Evolutionary conservation across 371 early-diverging fungal genomes (phyloP), one percentile per base, ranked within the genome.

Genomic region (Mortierella sp.): DNA sequence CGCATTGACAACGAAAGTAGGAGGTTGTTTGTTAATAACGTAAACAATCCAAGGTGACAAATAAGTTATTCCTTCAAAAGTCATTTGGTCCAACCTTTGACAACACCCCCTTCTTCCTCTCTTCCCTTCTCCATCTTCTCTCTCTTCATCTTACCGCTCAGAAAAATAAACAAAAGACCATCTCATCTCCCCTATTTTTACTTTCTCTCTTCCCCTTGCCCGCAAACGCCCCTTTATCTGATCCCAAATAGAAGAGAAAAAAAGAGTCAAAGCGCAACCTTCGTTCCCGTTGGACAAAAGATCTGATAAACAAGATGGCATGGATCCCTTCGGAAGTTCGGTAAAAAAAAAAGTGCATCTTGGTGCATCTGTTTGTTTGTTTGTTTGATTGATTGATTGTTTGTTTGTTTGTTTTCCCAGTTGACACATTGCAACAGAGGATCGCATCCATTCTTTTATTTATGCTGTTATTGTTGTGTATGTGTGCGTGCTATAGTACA

Each of bases 391-490:
- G 55, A n/a, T 55, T 55, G n/a, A 10, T 43, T 13, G n/a, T n/a
- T n/a, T 28, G 14, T 59, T 59, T 14, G 57, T 26, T 28, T 19
- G 31, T 50, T 46, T 16, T 50, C 16, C 50, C 11, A 6, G 21
- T 64, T 37, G 34, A 64, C 37, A 21, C 19, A 50, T 50, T 50
- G 50, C 50, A 34, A 34, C 64, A 64, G 37, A 64, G 34, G 34
- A 28, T 64, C 37, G 64, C 64, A 64, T 64, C 64, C 67, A 67
- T 67, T 64, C 40, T 21, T 67, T 67, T 67, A 40, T 64, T 64
- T 40, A 37, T 64, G 40, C 21, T 40, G 37, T 57, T 51, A 2
- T 19, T 26, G 55, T 64, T 64, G 19, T 21, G 67, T 21, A 14
- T 34, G 34, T 64, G 34, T 21, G 67, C 21, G 13, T 34, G 34